Evolutionary conservation across 192 early-diverging fungal genomes (phyloP), one percentile per base, ranked within the genome.

Genomic region (Jimgerdemannia lactiflua): DNA sequence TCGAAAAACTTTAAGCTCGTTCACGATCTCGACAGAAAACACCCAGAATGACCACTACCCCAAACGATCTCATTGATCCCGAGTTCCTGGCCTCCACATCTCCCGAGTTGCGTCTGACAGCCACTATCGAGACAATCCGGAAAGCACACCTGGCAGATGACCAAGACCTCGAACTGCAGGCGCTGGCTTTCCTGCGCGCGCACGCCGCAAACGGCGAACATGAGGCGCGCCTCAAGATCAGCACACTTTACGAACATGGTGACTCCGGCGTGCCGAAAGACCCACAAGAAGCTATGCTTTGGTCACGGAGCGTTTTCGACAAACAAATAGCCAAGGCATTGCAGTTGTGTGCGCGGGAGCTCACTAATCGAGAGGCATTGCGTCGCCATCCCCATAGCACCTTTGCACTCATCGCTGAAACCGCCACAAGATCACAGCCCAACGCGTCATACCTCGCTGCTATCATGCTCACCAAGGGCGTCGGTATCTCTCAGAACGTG

Each of bases 261-360:
- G 49, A 59, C 2, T 6, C 49, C 49, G 49, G 49, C 49, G 2
- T 59, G 14, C 49, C 49, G 8, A 59, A 17, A 11, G 75, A 80
- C 63, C 43, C 42, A 18, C 39, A 69, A 10, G 79, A 80, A 70
- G 39, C 79, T 0, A 69, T 41, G 29, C 64, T 80, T 29, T 80
- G 79, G 79, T 72, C 79, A 4, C 44, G 75, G 17, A 75, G 79
- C 70, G 63, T 80, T 9, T 80, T 73, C 66, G 79, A 80, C 42
- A 80, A 80, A 20, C 79, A 80, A 43, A 40, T 80, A 1, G 67
- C 71, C n/a, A 42, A 41, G n/a, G 79, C 74, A 4, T 20, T 79
- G 7, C 18, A 29, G 11, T 11, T 64, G 7, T 76, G 75, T 41
- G 67, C 74, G 20, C 43, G 59, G 4, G 67, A 65, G 4, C 67